Conservation (phyloP, 495 filamentous ascomycete species). For the Podospora bellae-mahoneyi region DNA sequence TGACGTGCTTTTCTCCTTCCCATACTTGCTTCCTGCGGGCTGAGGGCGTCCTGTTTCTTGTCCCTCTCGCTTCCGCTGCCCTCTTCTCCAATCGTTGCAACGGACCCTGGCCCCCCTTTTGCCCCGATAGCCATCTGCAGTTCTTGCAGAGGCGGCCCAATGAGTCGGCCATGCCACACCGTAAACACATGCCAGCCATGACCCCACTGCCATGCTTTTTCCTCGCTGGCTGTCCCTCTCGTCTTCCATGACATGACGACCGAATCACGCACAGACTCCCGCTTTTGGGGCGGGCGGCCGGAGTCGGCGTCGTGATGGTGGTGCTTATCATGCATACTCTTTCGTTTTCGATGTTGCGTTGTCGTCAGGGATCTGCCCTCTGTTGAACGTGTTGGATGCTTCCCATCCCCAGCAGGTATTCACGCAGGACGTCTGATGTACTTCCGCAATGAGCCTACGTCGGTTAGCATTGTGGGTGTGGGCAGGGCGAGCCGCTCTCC, state of each 20-base stretch:
- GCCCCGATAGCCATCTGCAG: slow-evolving; percentile 30
- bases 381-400: too few relatives aligned
- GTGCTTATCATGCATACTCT: not conserved
- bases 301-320: not conserved
- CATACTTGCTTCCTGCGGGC: slow-evolving; percentile 12
- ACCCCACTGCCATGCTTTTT: not conserved
- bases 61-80: slow-evolving; percentile 13
- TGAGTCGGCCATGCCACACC: slow-evolving; percentile 7
- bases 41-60: slow-evolving; percentile 1
- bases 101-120: slow-evolving; percentile 3
- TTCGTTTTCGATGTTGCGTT: not conserved
- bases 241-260: not conserved
- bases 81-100: slow-evolving; percentile 23
- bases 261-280: slow-evolving; percentile 15
- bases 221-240: not conserved
- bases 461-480: not conserved
- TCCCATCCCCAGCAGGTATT: not conserved
- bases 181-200: not conserved
- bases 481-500: not conserved
- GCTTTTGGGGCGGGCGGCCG: slow-evolving; percentile 9
- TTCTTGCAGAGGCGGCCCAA: slow-evolving; percentile 17
- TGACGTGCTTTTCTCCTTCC: slow-evolving; percentile 1
- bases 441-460: not conserved
- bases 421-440: not conserved
- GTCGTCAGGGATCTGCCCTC: not conserved